Evolutionary conservation across 768 basidiomycete species (phyloP).

Genomic region (Obba rivulosa): DNA sequence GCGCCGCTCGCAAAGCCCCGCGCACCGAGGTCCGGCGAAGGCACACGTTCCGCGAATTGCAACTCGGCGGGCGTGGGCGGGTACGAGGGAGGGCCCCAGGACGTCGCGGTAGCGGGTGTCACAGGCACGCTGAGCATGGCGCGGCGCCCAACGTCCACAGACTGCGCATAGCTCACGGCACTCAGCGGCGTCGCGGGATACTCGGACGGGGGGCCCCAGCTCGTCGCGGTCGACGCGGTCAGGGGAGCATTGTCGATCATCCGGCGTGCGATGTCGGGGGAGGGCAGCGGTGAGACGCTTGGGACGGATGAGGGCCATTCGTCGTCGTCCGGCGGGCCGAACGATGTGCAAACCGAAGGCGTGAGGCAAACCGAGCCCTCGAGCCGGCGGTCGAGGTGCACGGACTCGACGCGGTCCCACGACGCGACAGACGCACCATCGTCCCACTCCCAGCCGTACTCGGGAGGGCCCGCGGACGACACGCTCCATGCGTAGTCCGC

Average conservation of each 20-base stretch:
- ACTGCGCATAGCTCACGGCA: slow-evolving; percentile 21
- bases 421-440: slow-evolving; percentile 35
- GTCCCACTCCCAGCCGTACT: slow-evolving; percentile 20
- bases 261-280: slow-evolving; percentile 56
- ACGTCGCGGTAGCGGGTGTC: slow-evolving; percentile 46
- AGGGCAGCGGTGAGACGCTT: slow-evolving; percentile 36
- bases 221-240: slow-evolving; percentile 43
- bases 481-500: slow-evolving; percentile 69
- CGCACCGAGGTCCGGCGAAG: slow-evolving; percentile 14
- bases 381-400: slow-evolving; percentile 50
- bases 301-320: slow-evolving; percentile 28
- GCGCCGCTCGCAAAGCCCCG: slow-evolving; percentile 8
- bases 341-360: slow-evolving; percentile 49
- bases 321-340: slow-evolving; percentile 49
- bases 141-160: slow-evolving; percentile 37
- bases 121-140: slow-evolving; percentile 43
- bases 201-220: slow-evolving; percentile 40
- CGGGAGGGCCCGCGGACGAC: slow-evolving; percentile 59
- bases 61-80: slow-evolving; percentile 26
- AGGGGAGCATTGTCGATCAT: slow-evolving; percentile 48
- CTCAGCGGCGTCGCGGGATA: slow-evolving; percentile 28
- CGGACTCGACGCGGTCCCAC: slow-evolving; percentile 40
- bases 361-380: slow-evolving; percentile 55
- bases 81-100: slow-evolving; percentile 43
- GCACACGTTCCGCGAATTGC: slow-evolving; percentile 5